Conservation (phyloP, 73 alveolate genomes). For the Effrenium voratum region DNA sequence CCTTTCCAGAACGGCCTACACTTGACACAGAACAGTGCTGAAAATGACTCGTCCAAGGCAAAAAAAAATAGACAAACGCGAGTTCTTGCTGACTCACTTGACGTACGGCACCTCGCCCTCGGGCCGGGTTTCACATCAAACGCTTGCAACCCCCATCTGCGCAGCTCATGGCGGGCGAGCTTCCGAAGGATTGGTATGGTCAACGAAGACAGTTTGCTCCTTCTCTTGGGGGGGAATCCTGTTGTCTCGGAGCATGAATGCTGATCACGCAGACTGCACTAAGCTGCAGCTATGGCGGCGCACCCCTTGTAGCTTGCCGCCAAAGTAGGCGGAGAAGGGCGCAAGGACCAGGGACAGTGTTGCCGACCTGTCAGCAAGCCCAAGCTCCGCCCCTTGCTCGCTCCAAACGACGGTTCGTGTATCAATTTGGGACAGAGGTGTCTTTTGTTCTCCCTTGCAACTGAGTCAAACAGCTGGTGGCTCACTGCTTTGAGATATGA, state of each 20-base stretch:
- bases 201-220: too few relatives aligned
- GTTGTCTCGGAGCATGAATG: background rate
- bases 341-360: slow-evolving; percentile 73
- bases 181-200: background rate
- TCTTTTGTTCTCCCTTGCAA: too few relatives aligned
- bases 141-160: background rate
- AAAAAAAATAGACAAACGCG: background rate
- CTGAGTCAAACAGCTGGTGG: background rate
- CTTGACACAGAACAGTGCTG: too few relatives aligned
- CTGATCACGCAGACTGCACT: background rate
- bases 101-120: slow-evolving; percentile 86
- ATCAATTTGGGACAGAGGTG: too few relatives aligned
- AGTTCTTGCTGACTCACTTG: slow-evolving; percentile 31
- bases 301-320: slow-evolving; percentile 77
- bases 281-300: background rate
- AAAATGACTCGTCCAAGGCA: too few relatives aligned
- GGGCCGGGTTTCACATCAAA: background rate
- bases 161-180: background rate
- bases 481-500: too few relatives aligned
- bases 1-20: too few relatives aligned
- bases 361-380: slow-evolving; percentile 32
- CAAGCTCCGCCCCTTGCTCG: too few relatives aligned
- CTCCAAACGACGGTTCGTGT: too few relatives aligned
- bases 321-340: slow-evolving; percentile 71
- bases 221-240: too few relatives aligned